These are phyloP conservation scores for Hemerocallis citrina DNA, from an alignment of 106 monocot genomes.

Conservation along the genomic window DNA sequence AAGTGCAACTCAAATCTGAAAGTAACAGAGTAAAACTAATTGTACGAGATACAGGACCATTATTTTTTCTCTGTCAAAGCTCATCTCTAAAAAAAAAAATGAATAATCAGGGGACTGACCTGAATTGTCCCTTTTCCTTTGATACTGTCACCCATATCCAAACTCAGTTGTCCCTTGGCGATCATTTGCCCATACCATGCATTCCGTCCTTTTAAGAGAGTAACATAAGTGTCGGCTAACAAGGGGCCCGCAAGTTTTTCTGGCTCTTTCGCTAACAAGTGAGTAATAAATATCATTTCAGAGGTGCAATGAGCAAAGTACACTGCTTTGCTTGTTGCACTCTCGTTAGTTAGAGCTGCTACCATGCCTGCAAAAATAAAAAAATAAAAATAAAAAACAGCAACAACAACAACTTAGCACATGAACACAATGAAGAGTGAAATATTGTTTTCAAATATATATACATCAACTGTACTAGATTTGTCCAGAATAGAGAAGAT, in stretches of 20 bases:
- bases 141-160: slow-evolving; percentile 85
- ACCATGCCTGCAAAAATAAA: slow-evolving; percentile 72
- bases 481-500: too few relatives aligned
- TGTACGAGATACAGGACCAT: not conserved
- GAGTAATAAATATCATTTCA: slow-evolving; percentile 89
- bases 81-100: not conserved
- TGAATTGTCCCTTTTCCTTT: slow-evolving; percentile 92
- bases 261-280: slow-evolving; percentile 64
- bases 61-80: too few relatives aligned
- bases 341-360: slow-evolving; percentile 81
- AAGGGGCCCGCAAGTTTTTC: slow-evolving; percentile 87
- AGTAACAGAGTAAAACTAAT: not conserved
- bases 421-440: too few relatives aligned
- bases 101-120: slow-evolving; percentile 27
- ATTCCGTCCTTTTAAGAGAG: slow-evolving; percentile 81
- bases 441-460: too few relatives aligned
- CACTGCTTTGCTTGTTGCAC: slow-evolving; percentile 84
- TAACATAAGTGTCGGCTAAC: slow-evolving; percentile 87
- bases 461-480: too few relatives aligned
- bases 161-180: slow-evolving; percentile 71
- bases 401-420: not conserved
- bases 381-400: too few relatives aligned
- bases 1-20: too few relatives aligned
- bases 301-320: slow-evolving; percentile 92
- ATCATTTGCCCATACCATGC: slow-evolving; percentile 93